phyloP scores from a whole-genome alignment of 2,329 filamentous ascomycete genomes.

The Aspergillus tanneri region DNA sequence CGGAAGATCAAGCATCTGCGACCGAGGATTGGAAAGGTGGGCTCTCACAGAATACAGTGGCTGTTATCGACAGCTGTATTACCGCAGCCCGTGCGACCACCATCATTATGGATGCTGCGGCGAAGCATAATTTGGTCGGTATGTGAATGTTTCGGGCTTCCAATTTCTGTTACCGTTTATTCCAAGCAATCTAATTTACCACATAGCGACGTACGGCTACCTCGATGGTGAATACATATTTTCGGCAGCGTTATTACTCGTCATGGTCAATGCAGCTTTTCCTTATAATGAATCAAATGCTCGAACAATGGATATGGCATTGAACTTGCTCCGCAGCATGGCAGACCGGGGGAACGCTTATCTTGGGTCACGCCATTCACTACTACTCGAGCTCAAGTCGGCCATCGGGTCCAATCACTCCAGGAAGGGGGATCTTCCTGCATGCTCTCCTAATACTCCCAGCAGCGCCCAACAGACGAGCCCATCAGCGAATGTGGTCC shows the following conservation, averaged over 20 bases:
- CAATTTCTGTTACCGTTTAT: not conserved
- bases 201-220: slow-evolving; percentile 56
- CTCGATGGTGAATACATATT: slow-evolving; percentile 59
- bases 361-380: slow-evolving; percentile 42
- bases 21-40: slow-evolving; percentile 50
- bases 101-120: slow-evolving; percentile 50
- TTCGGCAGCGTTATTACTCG: slow-evolving; percentile 54
- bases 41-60: slow-evolving; percentile 49
- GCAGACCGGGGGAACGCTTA: slow-evolving; percentile 55
- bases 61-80: slow-evolving; percentile 55
- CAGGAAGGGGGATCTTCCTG: slow-evolving; percentile 3
- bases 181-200: not conserved
- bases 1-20: slow-evolving; percentile 32
- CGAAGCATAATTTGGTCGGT: slow-evolving; percentile 53
- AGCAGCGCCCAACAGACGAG: slow-evolving; percentile 18
- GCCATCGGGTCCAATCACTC: slow-evolving; percentile 26
- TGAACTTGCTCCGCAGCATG: slow-evolving; percentile 52
- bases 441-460: slow-evolving; percentile 14
- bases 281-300: slow-evolving; percentile 46
- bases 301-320: slow-evolving; percentile 47
- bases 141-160: slow-evolving; percentile 19
- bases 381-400: slow-evolving; percentile 39
- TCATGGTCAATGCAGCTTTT: slow-evolving; percentile 57
- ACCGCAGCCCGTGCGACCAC: slow-evolving; percentile 52
- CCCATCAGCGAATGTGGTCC: slow-evolving; percentile 4